These are phyloP conservation scores for Sonneratia caseolaris DNA, from an alignment of 345 rosid genomes.

Conservation along the genomic window DNA sequence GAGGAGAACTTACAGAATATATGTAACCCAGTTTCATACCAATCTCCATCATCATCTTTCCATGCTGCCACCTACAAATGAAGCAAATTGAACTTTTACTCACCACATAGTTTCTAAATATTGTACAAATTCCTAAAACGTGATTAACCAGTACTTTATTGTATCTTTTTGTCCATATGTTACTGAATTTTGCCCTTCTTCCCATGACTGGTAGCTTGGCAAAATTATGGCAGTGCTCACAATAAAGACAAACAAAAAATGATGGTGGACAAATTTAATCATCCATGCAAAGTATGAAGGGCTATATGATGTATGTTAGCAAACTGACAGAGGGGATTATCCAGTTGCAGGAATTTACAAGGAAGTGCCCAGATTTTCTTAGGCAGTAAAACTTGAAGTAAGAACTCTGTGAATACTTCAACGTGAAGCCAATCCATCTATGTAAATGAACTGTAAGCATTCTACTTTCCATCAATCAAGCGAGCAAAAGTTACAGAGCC, in stretches of 20 bases:
- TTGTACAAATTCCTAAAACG: background rate
- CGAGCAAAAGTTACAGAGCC: background rate
- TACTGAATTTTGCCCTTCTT: background rate
- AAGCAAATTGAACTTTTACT: background rate
- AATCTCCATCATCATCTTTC: slow-evolving; percentile 90
- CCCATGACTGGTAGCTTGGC: background rate
- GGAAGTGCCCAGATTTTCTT: background rate
- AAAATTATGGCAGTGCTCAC: background rate
- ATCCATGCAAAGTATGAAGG: background rate
- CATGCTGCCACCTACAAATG: slow-evolving; percentile 71
- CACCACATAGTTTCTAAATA: background rate
- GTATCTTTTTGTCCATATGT: background rate
- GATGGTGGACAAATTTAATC: background rate
- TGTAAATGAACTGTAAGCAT: background rate
- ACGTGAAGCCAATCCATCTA: background rate
- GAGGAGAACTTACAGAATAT: slow-evolving; percentile 67
- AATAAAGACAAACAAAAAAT: background rate
- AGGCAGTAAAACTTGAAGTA: background rate
- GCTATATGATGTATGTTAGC: background rate
- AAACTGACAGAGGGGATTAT: background rate
- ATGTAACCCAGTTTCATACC: slow-evolving; percentile 93
- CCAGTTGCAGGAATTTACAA: background rate
- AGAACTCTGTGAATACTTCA: background rate
- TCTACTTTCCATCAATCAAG: background rate
- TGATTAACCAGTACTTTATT: background rate